Conservation (phyloP, 2,329 filamentous ascomycete genomes). For the Aspergillus amoenus region DNA sequence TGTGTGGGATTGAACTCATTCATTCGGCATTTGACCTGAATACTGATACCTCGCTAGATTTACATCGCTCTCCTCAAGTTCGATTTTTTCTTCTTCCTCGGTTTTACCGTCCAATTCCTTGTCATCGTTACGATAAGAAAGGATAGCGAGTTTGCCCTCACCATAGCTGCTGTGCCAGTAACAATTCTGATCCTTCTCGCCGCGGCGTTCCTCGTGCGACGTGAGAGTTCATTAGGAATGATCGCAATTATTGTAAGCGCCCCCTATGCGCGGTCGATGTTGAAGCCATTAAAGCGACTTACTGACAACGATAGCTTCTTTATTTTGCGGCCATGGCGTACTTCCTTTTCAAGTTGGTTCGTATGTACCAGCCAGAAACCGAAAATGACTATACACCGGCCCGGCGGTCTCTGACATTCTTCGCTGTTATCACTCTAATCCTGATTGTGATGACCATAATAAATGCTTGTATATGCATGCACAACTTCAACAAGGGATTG, state of each 20-base stretch:
- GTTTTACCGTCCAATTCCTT: conserved; percentile 96
- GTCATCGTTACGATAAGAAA: conserved; percentile 76
- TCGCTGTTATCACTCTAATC: conserved; percentile 88
- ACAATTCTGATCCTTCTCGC: conserved; percentile 85
- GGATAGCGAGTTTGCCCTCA: conserved; percentile 78
- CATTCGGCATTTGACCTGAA: not conserved
- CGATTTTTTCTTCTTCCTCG: conserved; percentile 99
- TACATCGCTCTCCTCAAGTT: conserved; percentile 98
- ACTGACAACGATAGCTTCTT: conserved; percentile 53
- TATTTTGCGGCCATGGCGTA: conserved; percentile 89
- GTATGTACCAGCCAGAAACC: conserved; percentile 76
- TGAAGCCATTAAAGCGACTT: not conserved
- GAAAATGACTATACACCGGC: conserved; percentile 70
- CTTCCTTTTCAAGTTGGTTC: conserved; percentile 96
- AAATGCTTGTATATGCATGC: conserved; percentile 82
- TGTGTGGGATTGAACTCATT: conserved; percentile 43
- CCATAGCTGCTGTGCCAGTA: conserved; percentile 83
- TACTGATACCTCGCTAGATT: conserved; percentile 59
- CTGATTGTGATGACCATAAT: conserved; percentile 84
- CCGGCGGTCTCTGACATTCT: conserved; percentile 82
- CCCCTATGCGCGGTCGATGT: not conserved
- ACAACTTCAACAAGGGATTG: conserved; percentile 86
- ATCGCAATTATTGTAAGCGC: conserved; percentile 64
- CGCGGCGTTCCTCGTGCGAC: conserved; percentile 80
- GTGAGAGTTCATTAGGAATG: conserved; percentile 80